Conservation (phyloP, 495 filamentous ascomycete species). For the Neurospora sp. region DNA sequence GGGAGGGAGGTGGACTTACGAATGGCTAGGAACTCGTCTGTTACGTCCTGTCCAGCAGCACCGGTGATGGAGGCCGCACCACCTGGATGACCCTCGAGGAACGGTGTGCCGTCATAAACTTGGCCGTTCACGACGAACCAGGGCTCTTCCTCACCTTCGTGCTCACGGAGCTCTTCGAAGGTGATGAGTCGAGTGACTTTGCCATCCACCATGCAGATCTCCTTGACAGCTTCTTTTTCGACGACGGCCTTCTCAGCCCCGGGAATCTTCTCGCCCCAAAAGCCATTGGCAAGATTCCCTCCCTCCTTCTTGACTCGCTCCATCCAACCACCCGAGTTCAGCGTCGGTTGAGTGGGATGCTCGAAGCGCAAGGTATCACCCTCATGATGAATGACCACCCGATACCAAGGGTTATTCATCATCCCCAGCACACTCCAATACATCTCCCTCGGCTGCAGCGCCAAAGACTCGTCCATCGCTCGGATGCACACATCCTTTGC, state of each 20-base stretch:
- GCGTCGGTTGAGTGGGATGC: slow-evolving; percentile 77
- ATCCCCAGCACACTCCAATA: slow-evolving; percentile 96
- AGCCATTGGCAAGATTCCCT: slow-evolving; percentile 69
- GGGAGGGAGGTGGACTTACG: slow-evolving; percentile 46
- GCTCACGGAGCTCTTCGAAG: slow-evolving; percentile 61
- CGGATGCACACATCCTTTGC: slow-evolving; percentile 72
- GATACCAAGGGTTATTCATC: slow-evolving; percentile 98
- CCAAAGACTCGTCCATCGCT: slow-evolving; percentile 88
- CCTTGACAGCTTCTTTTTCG: slow-evolving; percentile 36
- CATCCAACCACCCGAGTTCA: slow-evolving; percentile 89
- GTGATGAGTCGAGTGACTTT: slow-evolving; percentile 52
- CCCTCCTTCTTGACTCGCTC: slow-evolving; percentile 83
- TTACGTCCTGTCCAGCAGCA: slow-evolving; percentile 75
- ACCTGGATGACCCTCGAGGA: slow-evolving; percentile 80
- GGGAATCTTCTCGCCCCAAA: slow-evolving; percentile 70
- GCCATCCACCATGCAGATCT: slow-evolving; percentile 75
- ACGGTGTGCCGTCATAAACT: slow-evolving; percentile 82
- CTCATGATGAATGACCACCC: slow-evolving; percentile 69
- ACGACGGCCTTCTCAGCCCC: slow-evolving; percentile 41
- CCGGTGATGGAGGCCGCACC: slow-evolving; percentile 81
- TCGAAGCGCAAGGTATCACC: slow-evolving; percentile 63
- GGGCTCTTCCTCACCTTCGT: slow-evolving; percentile 55
- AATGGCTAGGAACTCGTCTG: slow-evolving; percentile 90
- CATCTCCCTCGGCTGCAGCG: slow-evolving; percentile 83
- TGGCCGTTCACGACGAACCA: slow-evolving; percentile 93